Base-by-base conservation (phyloP, 495 filamentous ascomycete genomes). In the Neurospora discreta region DNA sequence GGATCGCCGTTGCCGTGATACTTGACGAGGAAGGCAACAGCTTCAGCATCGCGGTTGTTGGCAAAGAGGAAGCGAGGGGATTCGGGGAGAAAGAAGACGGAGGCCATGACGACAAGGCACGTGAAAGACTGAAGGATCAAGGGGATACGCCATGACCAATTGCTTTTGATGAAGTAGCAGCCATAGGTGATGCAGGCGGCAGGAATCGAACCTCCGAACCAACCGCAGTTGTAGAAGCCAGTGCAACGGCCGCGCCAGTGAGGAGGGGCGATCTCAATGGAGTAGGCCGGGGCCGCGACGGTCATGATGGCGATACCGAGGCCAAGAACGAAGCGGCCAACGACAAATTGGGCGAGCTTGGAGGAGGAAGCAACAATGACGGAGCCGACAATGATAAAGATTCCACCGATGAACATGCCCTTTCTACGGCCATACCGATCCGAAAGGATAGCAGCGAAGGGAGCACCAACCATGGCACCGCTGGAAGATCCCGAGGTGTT, bases 61-160 rank as follows among this genome's bases (percentile, higher is more conserved):
- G 86, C 84, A 68, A 90, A 82, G 38, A 90, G 82, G 85, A 84
- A 91, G 68, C 89, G 86, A 39, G 89, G 89, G 15, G 86, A 88
- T 73, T 91, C 89, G 16, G 89, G 88, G 30, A 91, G 84, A 75
- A 91, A 87, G 76, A 88, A 81, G 72, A 91, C 79, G 39, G 80
- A 80, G 18, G 74, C 70, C 74, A 86, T 81, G 70, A 90, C 80
- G 43, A 90, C 76, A 36, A 82, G 26, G 75, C 84, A 84, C 26
- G 82, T 77, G 39, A 81, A 75, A 15, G 80, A 75, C 78, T 86
- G 85, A 10, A 84, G 72, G 23, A 84, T 83, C n/a, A 84, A 70
- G 8, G 85, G 85, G 26, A 85, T 77, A 33, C 82, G 78, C 84
- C 83, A 86, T 58, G 81, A 78, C 67, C 77, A 81, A 71, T 85